Evolutionary conservation across 352 stramenopile species (phyloP), one percentile per base, ranked within the genome.

Genomic region (Phytopythium delawarense): DNA sequence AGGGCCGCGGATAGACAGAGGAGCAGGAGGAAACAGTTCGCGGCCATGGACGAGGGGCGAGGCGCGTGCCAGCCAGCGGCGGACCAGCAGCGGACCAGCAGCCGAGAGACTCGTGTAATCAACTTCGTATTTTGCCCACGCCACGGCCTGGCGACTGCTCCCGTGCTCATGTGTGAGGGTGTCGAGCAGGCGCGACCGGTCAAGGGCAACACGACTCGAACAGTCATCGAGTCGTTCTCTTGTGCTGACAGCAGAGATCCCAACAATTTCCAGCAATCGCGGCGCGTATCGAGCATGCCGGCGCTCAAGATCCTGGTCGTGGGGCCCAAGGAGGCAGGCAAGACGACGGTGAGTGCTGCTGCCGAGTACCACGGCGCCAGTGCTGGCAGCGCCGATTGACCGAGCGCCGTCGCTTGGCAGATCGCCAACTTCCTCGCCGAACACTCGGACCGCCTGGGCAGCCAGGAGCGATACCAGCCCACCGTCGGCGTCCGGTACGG

Each of bases 381-480:
- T 55, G 7, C 23, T 37, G 8, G 25, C 49, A 39, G 49, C 13
- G 25, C 12, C 20, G 49, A 18, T 12, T 12, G 28, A 30, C 18
- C 40, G n/a, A 21, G 35, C 8, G 8, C 20, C 30, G 20, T 61
- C 42, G 7, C 42, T 48, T 16, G 7, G 13, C 57, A 91, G 77
- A 92, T 96, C 54, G 78, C 81, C 42, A 96, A 96, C 70, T 92
- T 89, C 55, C 68, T 96, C 13, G 71, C 66, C 2, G 88, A 91
- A 37, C 76, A 88, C 44, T 79, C 74, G 12, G 76, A 90, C 57
- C 67, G 81, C 28, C 67, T 89, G 3, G 78, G 80, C 6, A 65
- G 71, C 13, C 76, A 81, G 32, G 80, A 89, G 37, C 80, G 66
- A 35, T 92, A 91, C 56, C 73, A 87, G 62, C 83, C 85, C 6